Conservation (phyloP, 176 grass and related monocot species). For the Musa beccarii region DNA sequence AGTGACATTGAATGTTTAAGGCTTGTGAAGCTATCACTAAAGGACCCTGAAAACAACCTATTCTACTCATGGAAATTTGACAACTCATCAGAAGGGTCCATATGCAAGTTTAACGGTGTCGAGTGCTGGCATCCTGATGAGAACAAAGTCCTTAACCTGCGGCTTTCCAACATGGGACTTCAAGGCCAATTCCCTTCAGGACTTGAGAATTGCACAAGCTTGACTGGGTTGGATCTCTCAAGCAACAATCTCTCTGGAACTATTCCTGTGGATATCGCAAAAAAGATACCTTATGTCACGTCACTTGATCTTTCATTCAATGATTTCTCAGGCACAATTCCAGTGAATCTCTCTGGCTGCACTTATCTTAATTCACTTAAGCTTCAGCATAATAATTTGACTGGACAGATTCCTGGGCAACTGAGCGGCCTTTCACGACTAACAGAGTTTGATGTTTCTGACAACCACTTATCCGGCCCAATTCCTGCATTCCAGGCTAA, state of each 20-base stretch:
- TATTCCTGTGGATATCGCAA: conserved; percentile 57
- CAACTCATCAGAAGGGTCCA: conserved; percentile 38
- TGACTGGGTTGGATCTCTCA: conserved; percentile 77
- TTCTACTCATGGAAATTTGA: neutral
- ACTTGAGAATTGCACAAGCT: conserved; percentile 77
- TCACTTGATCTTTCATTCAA: conserved; percentile 81
- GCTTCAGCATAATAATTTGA: conserved; percentile 67
- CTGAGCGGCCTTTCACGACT: conserved; percentile 44
- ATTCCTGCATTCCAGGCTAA: conserved; percentile 33
- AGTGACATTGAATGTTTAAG: conserved; percentile 14
- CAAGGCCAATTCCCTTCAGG: conserved; percentile 60
- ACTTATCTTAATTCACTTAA: conserved; percentile 59
- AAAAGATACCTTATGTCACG: conserved; percentile 47
- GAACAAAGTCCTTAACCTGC: conserved; percentile 62
- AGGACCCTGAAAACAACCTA: conserved; percentile 5
- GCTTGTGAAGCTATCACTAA: neutral
- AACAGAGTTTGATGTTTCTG: conserved; percentile 46
- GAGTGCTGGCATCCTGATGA: conserved; percentile 96
- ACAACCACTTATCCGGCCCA: conserved; percentile 55
- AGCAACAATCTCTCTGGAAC: conserved; percentile 63
- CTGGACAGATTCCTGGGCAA: conserved; percentile 58
- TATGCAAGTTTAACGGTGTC: conserved; percentile 70
- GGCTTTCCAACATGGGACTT: conserved; percentile 70
- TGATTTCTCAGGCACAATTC: conserved; percentile 77
- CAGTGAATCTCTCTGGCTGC: conserved; percentile 47